A percentile compares a stretch with the other conserved stretches of the same genome.
Evolutionary conservation across 1,139 yeast genomes (phyloP).

Genomic region (Arxiozyma slooffiae): DNA sequence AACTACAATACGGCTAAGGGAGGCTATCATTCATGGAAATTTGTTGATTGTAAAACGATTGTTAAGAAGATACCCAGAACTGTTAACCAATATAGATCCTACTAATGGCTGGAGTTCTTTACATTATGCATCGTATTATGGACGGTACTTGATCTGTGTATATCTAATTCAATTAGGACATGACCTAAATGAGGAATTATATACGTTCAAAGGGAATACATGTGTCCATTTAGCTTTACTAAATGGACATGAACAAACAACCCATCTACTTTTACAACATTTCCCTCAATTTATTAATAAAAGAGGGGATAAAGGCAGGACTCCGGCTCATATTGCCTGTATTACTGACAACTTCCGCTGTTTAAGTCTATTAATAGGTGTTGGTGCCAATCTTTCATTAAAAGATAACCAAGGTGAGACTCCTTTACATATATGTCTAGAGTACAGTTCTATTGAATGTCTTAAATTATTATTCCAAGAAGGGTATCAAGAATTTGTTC

Average conservation of each 20-base stretch:
- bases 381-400: conserved; percentile 65
- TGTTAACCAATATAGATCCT: conserved; percentile 65
- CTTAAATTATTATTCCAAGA: conserved; percentile 48
- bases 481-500: conserved; percentile 8
- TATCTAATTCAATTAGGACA: conserved; percentile 44
- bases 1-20: conserved; percentile 59
- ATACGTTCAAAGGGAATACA: conserved; percentile 59
- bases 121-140: conserved; percentile 78
- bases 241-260: conserved; percentile 66
- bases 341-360: conserved; percentile 54
- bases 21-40: conserved; percentile 65
- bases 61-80: conserved; percentile 61
- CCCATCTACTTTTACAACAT: conserved; percentile 73
- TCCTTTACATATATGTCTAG: conserved; percentile 72
- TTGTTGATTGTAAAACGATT: conserved; percentile 63
- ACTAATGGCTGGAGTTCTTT: conserved; percentile 79
- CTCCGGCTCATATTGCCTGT: conserved; percentile 72
- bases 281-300: conserved; percentile 61
- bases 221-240: conserved; percentile 68
- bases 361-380: conserved; percentile 57
- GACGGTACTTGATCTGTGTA: conserved; percentile 71
- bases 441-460: conserved; percentile 61
- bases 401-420: conserved; percentile 62
- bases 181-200: conserved; percentile 39
- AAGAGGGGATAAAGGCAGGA: conserved; percentile 46